These are phyloP conservation scores for Neonothopanus nambi DNA, from an alignment of 1,284 basidiomycete species.

Conservation along the genomic window DNA sequence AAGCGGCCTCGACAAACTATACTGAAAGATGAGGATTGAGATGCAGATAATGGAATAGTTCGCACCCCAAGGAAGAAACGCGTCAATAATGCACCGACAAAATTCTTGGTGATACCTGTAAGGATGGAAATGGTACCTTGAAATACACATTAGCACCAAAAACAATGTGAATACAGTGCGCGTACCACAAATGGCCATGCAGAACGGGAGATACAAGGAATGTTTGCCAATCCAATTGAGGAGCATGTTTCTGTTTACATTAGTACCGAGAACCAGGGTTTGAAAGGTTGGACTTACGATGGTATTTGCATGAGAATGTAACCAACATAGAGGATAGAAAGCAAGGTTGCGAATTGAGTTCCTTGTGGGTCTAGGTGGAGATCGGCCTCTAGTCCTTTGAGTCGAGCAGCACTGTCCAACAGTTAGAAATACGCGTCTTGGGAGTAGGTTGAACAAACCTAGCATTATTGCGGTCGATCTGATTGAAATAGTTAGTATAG, in stretches of 20 bases:
- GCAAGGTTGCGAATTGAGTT: conserved; percentile 65
- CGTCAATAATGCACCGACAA: conserved; percentile 64
- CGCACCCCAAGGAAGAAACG: conserved; percentile 60
- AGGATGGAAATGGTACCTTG: conserved; percentile 49
- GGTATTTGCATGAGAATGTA: conserved; percentile 50
- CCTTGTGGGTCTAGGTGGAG: conserved; percentile 58
- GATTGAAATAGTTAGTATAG: background rate
- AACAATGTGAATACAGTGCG: conserved; percentile 39
- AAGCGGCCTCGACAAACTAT: conserved; percentile 55
- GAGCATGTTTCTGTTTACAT: conserved; percentile 59
- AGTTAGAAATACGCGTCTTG: too few species aligned
- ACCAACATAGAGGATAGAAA: conserved; percentile 37
- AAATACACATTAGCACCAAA: background rate
- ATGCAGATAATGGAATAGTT: background rate
- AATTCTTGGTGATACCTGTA: conserved; percentile 56
- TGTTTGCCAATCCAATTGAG: conserved; percentile 69
- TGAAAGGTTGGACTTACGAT: conserved; percentile 48
- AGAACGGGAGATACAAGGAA: conserved; percentile 65
- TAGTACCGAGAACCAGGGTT: background rate
- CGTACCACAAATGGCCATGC: conserved; percentile 70
- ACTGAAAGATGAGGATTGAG: background rate
- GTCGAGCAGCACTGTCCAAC: conserved; percentile 53
- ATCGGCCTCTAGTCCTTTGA: conserved; percentile 64
- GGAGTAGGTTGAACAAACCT: too few species aligned
- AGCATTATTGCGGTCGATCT: conserved; percentile 72